A percentile compares a stretch with the other conserved stretches of the same genome.
Conservation (phyloP, 2,329 filamentous ascomycete genomes). For the Botrytis deweyae region DNA sequence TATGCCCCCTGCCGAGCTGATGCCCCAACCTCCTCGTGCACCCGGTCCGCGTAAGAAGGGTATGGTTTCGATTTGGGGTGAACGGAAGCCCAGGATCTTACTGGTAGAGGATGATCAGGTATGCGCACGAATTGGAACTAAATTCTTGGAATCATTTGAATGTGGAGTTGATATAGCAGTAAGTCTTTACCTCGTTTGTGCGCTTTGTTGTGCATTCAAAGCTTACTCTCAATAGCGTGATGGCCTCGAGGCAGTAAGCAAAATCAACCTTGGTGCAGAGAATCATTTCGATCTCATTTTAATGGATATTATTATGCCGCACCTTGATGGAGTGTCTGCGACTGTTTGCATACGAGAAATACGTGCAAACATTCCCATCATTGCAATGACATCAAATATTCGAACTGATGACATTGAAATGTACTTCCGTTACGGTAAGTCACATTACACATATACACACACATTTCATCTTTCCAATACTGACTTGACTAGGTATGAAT, state of each 20-base stretch:
- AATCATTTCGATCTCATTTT: slow-evolving; percentile 67
- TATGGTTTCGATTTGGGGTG: slow-evolving; percentile 55
- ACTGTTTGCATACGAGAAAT: slow-evolving; percentile 91
- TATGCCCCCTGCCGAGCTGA: slow-evolving; percentile 47
- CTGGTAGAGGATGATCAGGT: slow-evolving; percentile 82
- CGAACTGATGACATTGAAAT: slow-evolving; percentile 93
- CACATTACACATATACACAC: slow-evolving; percentile 13
- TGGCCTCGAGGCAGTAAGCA: slow-evolving; percentile 87
- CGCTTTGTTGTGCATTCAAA: not conserved
- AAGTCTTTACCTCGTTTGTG: slow-evolving; percentile 40
- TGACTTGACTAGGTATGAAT: slow-evolving; percentile 75
- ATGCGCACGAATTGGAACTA: slow-evolving; percentile 65
- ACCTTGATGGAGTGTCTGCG: slow-evolving; percentile 90
- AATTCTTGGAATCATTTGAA: slow-evolving; percentile 64
- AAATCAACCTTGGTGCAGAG: slow-evolving; percentile 56
- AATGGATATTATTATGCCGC: slow-evolving; percentile 97
- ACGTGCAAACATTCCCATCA: slow-evolving; percentile 78
- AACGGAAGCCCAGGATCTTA: slow-evolving; percentile 73
- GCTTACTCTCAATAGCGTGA: slow-evolving; percentile 58
- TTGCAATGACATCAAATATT: slow-evolving; percentile 99
- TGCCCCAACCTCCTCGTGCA: slow-evolving; percentile 40
- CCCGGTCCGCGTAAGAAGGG: slow-evolving; percentile 45
- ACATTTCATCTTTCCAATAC: slow-evolving; percentile 26
- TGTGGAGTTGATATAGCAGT: slow-evolving; percentile 68
- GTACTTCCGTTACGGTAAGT: slow-evolving; percentile 92